A percentile compares a stretch with the other conserved stretches of the same genome.
Conservation (phyloP, 495 filamentous ascomycete species). For the Hamigera avellanea region DNA sequence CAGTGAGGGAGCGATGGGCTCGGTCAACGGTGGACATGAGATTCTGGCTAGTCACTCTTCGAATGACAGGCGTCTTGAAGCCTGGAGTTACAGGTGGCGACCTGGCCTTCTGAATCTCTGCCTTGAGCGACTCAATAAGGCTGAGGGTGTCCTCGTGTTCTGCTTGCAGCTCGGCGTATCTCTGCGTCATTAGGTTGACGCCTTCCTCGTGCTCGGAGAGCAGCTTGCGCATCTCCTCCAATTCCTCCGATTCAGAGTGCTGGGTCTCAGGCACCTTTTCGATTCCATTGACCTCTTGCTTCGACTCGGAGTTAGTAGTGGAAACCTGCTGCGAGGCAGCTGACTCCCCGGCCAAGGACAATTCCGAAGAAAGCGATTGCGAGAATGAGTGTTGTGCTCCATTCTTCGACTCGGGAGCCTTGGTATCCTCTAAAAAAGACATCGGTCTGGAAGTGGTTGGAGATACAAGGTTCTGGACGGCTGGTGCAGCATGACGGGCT, state of each 20-base stretch:
- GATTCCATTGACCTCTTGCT: conserved; percentile 15
- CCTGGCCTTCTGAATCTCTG: conserved; percentile 67
- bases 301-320: conserved; percentile 36
- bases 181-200: conserved; percentile 57
- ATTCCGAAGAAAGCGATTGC: conserved; percentile 91
- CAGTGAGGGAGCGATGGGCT: conserved; percentile 83
- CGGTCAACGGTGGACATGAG: conserved; percentile 74
- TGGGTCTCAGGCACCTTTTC: conserved; percentile 11
- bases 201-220: conserved; percentile 67
- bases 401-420: conserved; percentile 60
- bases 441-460: conserved; percentile 55
- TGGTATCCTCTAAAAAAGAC: conserved; percentile 88
- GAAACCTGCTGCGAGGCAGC: conserved; percentile 52
- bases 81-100: conserved; percentile 52
- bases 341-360: conserved; percentile 86
- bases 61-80: conserved; percentile 48
- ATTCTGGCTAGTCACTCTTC: conserved; percentile 89
- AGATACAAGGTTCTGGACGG: conserved; percentile 39
- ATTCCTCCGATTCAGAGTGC: conserved; percentile 40
- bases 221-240: conserved; percentile 57
- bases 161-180: conserved; percentile 69
- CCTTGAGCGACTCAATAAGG: conserved; percentile 80
- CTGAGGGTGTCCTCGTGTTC: conserved; percentile 72
- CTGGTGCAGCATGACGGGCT: conserved; percentile 49
- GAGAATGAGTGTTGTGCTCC: conserved; percentile 76